A percentile compares a stretch with the other conserved stretches of the same genome.
Conservation (phyloP, 2,329 filamentous ascomycete species). For the Botrytis hyacinthi region DNA sequence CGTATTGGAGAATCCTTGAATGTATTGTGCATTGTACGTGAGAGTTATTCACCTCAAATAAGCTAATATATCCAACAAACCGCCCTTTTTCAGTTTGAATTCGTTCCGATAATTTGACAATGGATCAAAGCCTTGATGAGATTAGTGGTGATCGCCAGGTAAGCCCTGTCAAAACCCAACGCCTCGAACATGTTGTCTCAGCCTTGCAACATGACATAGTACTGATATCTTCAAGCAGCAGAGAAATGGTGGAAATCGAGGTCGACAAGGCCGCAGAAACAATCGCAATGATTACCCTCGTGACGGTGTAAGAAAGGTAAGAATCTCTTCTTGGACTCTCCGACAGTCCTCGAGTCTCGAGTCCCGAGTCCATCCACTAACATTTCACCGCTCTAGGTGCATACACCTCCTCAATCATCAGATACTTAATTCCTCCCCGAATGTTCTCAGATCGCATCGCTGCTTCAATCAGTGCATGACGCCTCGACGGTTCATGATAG, state of each 20-base stretch:
- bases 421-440: slow-evolving; percentile 34
- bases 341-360: not conserved
- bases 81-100: not conserved
- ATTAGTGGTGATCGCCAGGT: slow-evolving; percentile 62
- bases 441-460: slow-evolving; percentile 40
- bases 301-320: slow-evolving; percentile 89
- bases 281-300: slow-evolving; percentile 57
- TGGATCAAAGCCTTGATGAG: slow-evolving; percentile 65
- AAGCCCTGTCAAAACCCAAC: slow-evolving; percentile 32
- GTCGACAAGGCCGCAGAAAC: slow-evolving; percentile 38
- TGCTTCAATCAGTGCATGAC: slow-evolving; percentile 35
- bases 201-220: slow-evolving; percentile 30
- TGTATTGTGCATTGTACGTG: not conserved
- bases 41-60: slow-evolving; percentile 1
- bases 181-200: slow-evolving; percentile 25
- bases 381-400: slow-evolving; percentile 33
- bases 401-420: slow-evolving; percentile 41
- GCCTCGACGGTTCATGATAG: slow-evolving; percentile 39
- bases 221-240: slow-evolving; percentile 25
- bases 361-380: slow-evolving; percentile 21
- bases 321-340: slow-evolving; percentile 14
- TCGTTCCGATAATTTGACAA: slow-evolving; percentile 33
- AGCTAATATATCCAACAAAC: not conserved
- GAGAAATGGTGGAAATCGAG: slow-evolving; percentile 36
- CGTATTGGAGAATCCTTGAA: not conserved